These are phyloP conservation scores for Tricholoma sp. DNA, from an alignment of 768 basidiomycete species.

Conservation along the genomic window DNA sequence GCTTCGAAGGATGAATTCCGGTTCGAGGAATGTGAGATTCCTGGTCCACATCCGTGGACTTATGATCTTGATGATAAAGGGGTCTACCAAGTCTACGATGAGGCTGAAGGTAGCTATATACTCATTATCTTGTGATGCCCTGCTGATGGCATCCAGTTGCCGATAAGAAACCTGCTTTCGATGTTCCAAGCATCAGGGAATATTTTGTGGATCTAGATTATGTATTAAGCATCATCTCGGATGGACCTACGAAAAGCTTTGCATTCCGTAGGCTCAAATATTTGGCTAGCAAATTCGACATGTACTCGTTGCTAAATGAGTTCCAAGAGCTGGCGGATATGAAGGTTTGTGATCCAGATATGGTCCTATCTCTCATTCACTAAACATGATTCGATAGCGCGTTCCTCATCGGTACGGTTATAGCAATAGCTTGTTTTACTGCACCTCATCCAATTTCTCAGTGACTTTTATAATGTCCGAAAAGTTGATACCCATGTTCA, in stretches of 20 bases:
- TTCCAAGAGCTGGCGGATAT: constrained; percentile 92
- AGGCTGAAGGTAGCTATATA: constrained; percentile 25
- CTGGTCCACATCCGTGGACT: constrained; percentile 55
- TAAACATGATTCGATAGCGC: constrained; percentile 35
- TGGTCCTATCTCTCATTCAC: not conserved
- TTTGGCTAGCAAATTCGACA: constrained; percentile 87
- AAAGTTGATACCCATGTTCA: constrained; percentile 99
- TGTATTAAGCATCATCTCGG: constrained; percentile 83
- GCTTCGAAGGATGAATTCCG: constrained; percentile 49
- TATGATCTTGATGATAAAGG: constrained; percentile 84
- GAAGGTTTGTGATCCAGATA: constrained; percentile 60
- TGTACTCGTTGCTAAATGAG: constrained; percentile 90
- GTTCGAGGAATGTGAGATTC: constrained; percentile 71
- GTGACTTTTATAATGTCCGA: constrained; percentile 97
- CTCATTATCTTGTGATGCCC: not conserved
- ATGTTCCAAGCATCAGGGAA: constrained; percentile 83
- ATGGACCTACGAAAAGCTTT: constrained; percentile 95
- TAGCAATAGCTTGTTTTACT: not conserved
- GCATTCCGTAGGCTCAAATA: constrained; percentile 91
- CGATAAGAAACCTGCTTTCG: constrained; percentile 58
- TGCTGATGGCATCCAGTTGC: constrained; percentile 7
- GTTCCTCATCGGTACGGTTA: constrained; percentile 72
- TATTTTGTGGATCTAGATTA: constrained; percentile 97
- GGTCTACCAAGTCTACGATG: constrained; percentile 80
- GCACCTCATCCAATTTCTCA: constrained; percentile 21